Conservation (phyloP, 129 eudicot species). For the Tanacetum coccineum region DNA sequence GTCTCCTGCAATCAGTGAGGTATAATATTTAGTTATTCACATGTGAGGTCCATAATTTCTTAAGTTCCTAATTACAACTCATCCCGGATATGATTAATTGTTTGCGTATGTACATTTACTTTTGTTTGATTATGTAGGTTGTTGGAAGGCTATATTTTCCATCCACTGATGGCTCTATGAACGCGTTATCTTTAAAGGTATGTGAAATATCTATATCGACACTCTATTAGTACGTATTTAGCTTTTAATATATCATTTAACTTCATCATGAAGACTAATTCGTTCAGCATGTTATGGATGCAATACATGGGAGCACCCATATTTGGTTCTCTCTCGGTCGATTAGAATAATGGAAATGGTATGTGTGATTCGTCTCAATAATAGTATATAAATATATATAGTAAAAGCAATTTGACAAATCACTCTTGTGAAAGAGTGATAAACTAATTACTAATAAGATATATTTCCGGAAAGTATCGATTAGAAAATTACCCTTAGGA, state of each 20-base stretch:
- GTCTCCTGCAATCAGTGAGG: slow-evolving; percentile 78
- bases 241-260: slow-evolving; percentile 11
- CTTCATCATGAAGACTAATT: slow-evolving; percentile 35
- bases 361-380: no score
- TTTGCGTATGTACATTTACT: slow-evolving; percentile 8
- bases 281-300: slow-evolving; percentile 58
- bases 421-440: no score
- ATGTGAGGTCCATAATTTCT: neutral
- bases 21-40: slow-evolving; percentile 20
- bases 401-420: no score
- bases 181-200: slow-evolving; percentile 60
- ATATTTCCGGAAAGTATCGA: no score
- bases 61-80: neutral
- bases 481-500: no score
- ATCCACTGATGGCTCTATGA: slow-evolving; percentile 73
- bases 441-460: no score
- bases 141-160: slow-evolving; percentile 67
- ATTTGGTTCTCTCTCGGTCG: slow-evolving; percentile 77
- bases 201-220: neutral
- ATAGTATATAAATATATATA: no score
- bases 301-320: slow-evolving; percentile 79
- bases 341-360: slow-evolving; percentile 54
- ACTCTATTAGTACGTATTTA: slow-evolving; percentile 2
- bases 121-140: slow-evolving; percentile 36
- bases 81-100: neutral